Conservation (phyloP, 2,329 filamentous ascomycete species). For the Simplicillium aogashimaense region DNA sequence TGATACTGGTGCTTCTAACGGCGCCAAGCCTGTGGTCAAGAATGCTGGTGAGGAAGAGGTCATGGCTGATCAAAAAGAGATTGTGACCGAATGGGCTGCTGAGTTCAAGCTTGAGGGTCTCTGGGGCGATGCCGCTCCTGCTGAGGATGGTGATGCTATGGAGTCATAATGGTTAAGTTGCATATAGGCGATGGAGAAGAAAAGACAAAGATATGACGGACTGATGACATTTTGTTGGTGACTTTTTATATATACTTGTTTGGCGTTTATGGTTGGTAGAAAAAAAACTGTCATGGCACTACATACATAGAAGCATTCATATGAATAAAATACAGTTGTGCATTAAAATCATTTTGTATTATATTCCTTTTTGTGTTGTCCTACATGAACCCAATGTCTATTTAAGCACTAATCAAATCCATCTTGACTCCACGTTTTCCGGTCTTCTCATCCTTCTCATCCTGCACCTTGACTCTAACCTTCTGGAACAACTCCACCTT, state of each 20-base stretch:
- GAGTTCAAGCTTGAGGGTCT: slow-evolving; percentile 93
- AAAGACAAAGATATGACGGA: slow-evolving; percentile 2
- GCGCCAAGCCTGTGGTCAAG: slow-evolving; percentile 22
- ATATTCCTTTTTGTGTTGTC: no score
- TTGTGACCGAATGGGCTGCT: slow-evolving; percentile 85
- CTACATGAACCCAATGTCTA: background rate
- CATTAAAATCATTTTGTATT: slow-evolving; percentile 3
- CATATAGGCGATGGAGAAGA: background rate
- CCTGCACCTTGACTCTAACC: slow-evolving; percentile 78
- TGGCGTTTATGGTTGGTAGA: no score
- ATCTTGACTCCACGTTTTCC: slow-evolving; percentile 88
- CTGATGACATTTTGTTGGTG: slow-evolving; percentile 6
- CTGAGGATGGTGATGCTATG: slow-evolving; percentile 36
- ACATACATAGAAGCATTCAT: background rate
- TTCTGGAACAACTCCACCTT: slow-evolving; percentile 83
- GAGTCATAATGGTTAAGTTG: slow-evolving; percentile 30
- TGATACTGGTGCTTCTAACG: slow-evolving; percentile 23
- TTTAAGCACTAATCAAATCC: slow-evolving; percentile 41
- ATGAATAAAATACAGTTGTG: background rate
- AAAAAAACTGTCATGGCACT: no score
- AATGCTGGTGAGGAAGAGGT: slow-evolving; percentile 32
- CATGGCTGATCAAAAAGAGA: slow-evolving; percentile 64
- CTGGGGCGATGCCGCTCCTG: slow-evolving; percentile 57
- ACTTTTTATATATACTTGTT: background rate
- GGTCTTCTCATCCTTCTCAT: slow-evolving; percentile 90